phyloP scores from a whole-genome alignment of 1,284 basidiomycete species.

The Heterobasidion annosum region DNA sequence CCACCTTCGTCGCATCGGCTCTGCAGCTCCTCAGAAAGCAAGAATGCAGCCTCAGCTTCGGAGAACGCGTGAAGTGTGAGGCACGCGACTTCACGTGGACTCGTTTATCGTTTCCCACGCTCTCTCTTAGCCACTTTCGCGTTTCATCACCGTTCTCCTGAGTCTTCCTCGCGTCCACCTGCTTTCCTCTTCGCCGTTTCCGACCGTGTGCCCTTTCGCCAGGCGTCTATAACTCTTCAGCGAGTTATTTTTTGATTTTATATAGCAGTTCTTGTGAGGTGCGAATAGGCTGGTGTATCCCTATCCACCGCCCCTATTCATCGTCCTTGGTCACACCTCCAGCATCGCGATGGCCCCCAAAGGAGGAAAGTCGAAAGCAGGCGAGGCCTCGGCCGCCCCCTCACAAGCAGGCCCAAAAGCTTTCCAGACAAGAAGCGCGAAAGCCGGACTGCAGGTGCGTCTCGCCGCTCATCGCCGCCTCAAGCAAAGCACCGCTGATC shows the following conservation, averaged over 20 bases:
- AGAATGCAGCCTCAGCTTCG: too few species aligned
- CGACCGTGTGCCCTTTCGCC: too few species aligned
- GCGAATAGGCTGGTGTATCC: not conserved
- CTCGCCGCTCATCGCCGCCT: too few species aligned
- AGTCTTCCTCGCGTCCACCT: not conserved
- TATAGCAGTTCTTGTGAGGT: too few species aligned
- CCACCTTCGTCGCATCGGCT: not conserved
- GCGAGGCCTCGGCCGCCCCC: constrained; percentile 15
- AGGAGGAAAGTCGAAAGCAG: constrained; percentile 28
- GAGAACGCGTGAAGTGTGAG: not conserved
- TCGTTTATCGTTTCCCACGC: constrained; percentile 9
- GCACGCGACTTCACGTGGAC: constrained; percentile 7
- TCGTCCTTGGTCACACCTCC: not conserved
- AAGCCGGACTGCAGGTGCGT: constrained; percentile 9
- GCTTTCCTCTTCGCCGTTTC: too few species aligned
- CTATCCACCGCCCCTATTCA: not conserved
- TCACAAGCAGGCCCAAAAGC: constrained; percentile 19
- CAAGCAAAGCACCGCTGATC: not conserved
- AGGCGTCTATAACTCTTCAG: too few species aligned
- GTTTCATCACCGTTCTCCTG: not conserved
- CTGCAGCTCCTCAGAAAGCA: too few species aligned
- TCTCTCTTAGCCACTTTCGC: constrained; percentile 6
- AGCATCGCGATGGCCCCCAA: constrained; percentile 17
- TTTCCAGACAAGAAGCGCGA: constrained; percentile 10
- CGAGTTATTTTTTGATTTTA: too few species aligned